Evolutionary conservation across 495 filamentous ascomycete species (phyloP).

Genomic region (Chaetomium fimeti): DNA sequence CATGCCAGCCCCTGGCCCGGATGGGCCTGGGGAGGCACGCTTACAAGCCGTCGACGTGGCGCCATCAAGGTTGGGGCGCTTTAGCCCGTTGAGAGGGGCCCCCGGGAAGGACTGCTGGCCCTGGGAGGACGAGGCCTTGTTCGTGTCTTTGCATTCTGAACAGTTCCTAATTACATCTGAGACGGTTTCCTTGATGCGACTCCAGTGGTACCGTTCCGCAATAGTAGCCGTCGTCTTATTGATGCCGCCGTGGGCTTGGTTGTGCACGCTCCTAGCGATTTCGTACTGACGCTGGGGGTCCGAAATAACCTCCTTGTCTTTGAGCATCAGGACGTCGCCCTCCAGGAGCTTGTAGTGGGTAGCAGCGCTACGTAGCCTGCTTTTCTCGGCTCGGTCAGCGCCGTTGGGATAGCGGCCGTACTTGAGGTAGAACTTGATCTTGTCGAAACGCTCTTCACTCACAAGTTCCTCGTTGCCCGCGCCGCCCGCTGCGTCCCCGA

Average conservation of each 20-base stretch:
- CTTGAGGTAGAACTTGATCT: conserved; percentile 96
- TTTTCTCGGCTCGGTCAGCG: conserved; percentile 93
- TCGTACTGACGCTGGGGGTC: conserved; percentile 91
- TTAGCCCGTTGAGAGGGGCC: conserved; percentile 25
- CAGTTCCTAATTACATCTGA: conserved; percentile 92
- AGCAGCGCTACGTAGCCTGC: conserved; percentile 83
- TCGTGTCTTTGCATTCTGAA: conserved; percentile 79
- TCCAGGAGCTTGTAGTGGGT: conserved; percentile 90
- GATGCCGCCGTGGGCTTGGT: conserved; percentile 83
- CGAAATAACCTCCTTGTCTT: conserved; percentile 94
- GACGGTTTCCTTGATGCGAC: conserved; percentile 97
- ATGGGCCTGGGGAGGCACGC: conserved; percentile 33
- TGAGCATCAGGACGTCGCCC: conserved; percentile 84
- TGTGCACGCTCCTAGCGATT: conserved; percentile 74
- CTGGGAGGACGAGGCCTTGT: conserved; percentile 49
- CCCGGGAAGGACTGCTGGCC: conserved; percentile 20
- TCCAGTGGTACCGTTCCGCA: conserved; percentile 94
- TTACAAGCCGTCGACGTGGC: conserved; percentile 29
- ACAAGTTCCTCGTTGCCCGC: conserved; percentile 75
- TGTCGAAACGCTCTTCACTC: conserved; percentile 96
- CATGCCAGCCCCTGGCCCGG: conserved; percentile 6
- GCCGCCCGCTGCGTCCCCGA: conserved; percentile 48
- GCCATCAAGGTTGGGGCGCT: conserved; percentile 29
- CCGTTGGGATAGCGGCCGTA: conserved; percentile 90
- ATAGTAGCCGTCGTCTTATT: conserved; percentile 97